phyloP scores from a whole-genome alignment of 2,329 filamentous ascomycete species.

The Hypoxylon sp. region DNA sequence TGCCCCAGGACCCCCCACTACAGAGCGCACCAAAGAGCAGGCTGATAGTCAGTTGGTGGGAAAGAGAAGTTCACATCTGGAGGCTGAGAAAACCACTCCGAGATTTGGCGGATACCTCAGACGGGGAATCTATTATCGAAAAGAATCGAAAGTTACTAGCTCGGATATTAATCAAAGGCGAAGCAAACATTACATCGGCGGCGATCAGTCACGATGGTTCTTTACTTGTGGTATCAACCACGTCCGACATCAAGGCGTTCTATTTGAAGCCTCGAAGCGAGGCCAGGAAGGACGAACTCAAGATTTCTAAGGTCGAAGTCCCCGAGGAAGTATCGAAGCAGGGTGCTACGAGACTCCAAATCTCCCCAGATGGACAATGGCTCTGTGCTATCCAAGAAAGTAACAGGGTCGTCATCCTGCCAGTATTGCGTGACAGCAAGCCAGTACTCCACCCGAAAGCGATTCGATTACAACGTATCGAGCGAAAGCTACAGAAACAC shows the following conservation, averaged over 20 bases:
- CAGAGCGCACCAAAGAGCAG: conserved; percentile 80
- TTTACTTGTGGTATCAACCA: conserved; percentile 82
- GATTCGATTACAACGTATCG: conserved; percentile 67
- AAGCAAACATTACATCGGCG: conserved; percentile 85
- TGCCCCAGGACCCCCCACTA: conserved; percentile 84
- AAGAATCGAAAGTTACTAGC: conserved; percentile 76
- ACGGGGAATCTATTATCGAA: conserved; percentile 60
- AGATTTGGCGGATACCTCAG: conserved; percentile 61
- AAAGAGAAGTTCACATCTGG: conserved; percentile 89
- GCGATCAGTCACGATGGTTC: conserved; percentile 79
- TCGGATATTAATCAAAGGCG: conserved; percentile 77
- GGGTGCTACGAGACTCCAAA: conserved; percentile 78
- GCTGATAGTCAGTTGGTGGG: conserved; percentile 92
- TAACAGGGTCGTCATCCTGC: conserved; percentile 69
- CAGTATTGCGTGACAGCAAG: conserved; percentile 60
- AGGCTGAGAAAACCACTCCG: conserved; percentile 64
- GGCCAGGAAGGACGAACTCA: conserved; percentile 71
- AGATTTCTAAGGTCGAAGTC: conserved; percentile 78
- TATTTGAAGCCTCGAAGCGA: conserved; percentile 70
- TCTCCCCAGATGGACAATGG: conserved; percentile 81
- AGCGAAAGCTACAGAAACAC: conserved; percentile 68
- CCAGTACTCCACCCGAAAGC: conserved; percentile 59
- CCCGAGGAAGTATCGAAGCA: conserved; percentile 68
- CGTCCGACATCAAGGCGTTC: conserved; percentile 83
- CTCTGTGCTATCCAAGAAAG: conserved; percentile 75